Evolutionary conservation across 768 basidiomycete species (phyloP).

Genomic region (Boletus tylopilopsis): DNA sequence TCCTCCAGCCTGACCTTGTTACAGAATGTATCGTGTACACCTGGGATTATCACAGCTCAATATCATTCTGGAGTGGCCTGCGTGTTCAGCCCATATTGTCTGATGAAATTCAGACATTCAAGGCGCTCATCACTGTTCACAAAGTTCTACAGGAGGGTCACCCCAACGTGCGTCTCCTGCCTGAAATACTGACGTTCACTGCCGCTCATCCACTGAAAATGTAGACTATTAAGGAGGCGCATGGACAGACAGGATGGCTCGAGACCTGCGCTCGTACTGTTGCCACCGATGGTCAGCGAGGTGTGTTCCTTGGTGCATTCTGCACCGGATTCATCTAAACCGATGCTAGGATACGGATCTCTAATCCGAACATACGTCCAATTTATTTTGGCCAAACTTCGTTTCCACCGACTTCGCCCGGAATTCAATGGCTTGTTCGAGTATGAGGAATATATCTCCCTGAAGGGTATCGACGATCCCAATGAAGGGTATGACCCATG

Average conservation of each 20-base stretch:
- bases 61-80: conserved; percentile 96
- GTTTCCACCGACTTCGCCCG: conserved; percentile 91
- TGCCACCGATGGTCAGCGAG: conserved; percentile 71
- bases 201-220: conserved; percentile 10
- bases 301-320: conserved; percentile 35
- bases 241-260: conserved; percentile 95
- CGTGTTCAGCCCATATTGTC: conserved; percentile 95
- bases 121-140: conserved; percentile 95
- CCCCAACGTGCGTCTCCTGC: conserved; percentile 59
- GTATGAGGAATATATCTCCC: conserved; percentile 96
- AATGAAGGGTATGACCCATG: conserved; percentile 82
- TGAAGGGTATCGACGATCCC: conserved; percentile 97
- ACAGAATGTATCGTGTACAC: conserved; percentile 98
- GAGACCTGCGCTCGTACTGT: conserved; percentile 95
- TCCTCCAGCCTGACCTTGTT: conserved; percentile 11
- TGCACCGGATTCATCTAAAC: conserved; percentile 3
- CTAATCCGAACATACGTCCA: conserved; percentile 95
- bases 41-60: conserved; percentile 98
- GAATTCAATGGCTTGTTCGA: conserved; percentile 99
- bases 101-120: conserved; percentile 98
- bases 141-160: conserved; percentile 98
- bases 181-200: conserved; percentile 1
- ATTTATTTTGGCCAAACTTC: conserved; percentile 90
- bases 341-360: conserved; percentile 73
- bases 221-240: conserved; percentile 94